A percentile compares a stretch with the other conserved stretches of the same genome.
Evolutionary conservation across 2,329 filamentous ascomycete genomes (phyloP).

Genomic region (Ophiostoma himal-ulmi): DNA sequence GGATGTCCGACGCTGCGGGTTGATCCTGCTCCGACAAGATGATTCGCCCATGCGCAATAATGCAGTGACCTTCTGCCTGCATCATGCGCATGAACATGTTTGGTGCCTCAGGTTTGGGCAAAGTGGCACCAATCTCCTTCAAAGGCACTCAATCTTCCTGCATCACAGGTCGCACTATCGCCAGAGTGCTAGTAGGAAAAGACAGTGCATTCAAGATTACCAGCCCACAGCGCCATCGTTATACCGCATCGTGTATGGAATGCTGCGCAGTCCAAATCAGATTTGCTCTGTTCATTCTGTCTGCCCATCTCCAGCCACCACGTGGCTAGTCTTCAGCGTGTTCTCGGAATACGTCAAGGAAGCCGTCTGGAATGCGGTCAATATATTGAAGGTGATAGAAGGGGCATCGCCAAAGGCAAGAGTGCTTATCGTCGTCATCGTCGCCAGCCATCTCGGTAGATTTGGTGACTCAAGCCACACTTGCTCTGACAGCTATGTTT

Average conservation of each 20-base stretch:
- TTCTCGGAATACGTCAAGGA: not conserved
- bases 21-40: not conserved
- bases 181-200: not conserved
- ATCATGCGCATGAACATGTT: not conserved
- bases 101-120: no score
- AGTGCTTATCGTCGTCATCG: no score
- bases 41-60: not conserved
- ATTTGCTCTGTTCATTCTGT: not conserved
- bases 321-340: not conserved
- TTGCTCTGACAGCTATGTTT: no score
- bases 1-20: not conserved
- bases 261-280: not conserved
- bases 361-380: not conserved
- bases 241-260: not conserved
- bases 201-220: not conserved
- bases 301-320: conserved; percentile 2
- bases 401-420: no score
- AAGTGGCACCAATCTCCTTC: not conserved
- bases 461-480: no score
- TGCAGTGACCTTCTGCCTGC: not conserved
- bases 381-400: not conserved
- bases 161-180: not conserved
- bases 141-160: not conserved
- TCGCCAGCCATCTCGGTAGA: no score
- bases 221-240: not conserved